Conservation (phyloP, 441 rosid genomes). For the Arabidopsis lyrata region DNA sequence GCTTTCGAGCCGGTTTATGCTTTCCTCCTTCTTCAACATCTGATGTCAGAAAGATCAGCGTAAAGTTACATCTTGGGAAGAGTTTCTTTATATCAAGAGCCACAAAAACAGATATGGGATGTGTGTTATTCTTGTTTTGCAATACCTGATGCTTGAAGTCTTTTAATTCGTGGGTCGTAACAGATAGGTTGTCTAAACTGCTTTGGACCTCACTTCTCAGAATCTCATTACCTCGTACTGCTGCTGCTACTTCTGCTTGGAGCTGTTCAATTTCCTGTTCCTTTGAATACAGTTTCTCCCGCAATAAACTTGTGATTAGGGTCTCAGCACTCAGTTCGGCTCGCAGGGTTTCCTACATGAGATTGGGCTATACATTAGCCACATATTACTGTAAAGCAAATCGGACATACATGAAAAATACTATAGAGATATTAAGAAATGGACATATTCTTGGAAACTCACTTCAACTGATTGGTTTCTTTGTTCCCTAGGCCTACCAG, state of each 20-base stretch:
- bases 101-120: constrained; percentile 7
- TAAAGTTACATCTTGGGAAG: not conserved
- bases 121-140: not conserved
- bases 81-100: not conserved
- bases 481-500: constrained; percentile 43
- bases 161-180: constrained; percentile 68
- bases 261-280: constrained; percentile 86
- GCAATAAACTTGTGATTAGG: constrained; percentile 69
- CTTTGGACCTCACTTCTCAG: constrained; percentile 76
- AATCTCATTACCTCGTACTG: constrained; percentile 79
- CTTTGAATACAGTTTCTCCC: constrained; percentile 84
- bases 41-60: constrained; percentile 39
- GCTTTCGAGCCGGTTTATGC: constrained; percentile 52
- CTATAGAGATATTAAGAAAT: not conserved
- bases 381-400: constrained; percentile 7
- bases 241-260: constrained; percentile 87
- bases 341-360: constrained; percentile 61
- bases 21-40: constrained; percentile 87
- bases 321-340: constrained; percentile 79
- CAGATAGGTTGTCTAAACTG: constrained; percentile 74
- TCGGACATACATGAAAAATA: not conserved
- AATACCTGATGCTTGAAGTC: constrained; percentile 88
- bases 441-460: constrained; percentile 39
- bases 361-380: constrained; percentile 27
- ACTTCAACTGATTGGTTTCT: constrained; percentile 66